Conservation (phyloP, 2,329 filamentous ascomycete species). For the Fusarium subtropicale region DNA sequence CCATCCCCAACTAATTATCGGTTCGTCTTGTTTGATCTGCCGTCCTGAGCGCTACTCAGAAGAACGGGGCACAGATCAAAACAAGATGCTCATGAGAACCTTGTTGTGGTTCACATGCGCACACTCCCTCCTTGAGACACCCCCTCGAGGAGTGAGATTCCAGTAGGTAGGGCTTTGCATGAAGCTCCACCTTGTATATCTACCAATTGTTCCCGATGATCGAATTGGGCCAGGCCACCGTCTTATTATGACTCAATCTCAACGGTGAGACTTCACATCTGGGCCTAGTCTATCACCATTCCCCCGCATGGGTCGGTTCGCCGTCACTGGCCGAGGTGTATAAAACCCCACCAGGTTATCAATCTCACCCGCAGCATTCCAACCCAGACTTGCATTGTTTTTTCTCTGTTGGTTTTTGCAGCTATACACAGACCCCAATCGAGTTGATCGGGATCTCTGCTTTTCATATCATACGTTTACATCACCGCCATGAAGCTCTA, state of each 20-base stretch:
- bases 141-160: slow-evolving; percentile 18
- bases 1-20: slow-evolving; percentile 48
- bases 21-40: slow-evolving; percentile 28
- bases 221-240: slow-evolving; percentile 25
- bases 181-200: slow-evolving; percentile 34
- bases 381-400: slow-evolving; percentile 24
- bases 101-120: slow-evolving; percentile 18
- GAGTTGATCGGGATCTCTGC: slow-evolving; percentile 29
- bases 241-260: slow-evolving; percentile 36
- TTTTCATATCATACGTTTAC: slow-evolving; percentile 40
- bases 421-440: slow-evolving; percentile 28
- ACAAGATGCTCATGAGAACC: slow-evolving; percentile 9
- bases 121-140: slow-evolving; percentile 14
- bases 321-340: slow-evolving; percentile 24
- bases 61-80: slow-evolving; percentile 21
- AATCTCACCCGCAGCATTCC: slow-evolving; percentile 33
- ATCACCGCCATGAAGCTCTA: slow-evolving; percentile 68
- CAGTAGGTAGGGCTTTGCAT: slow-evolving; percentile 36
- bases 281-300: slow-evolving; percentile 34
- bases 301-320: slow-evolving; percentile 37
- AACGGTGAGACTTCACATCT: slow-evolving; percentile 24
- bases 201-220: slow-evolving; percentile 38
- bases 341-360: slow-evolving; percentile 23
- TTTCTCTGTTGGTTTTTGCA: slow-evolving; percentile 28
- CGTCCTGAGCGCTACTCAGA: slow-evolving; percentile 9